Evolutionary conservation across 495 filamentous ascomycete genomes (phyloP).

Genomic region (Xanthoparmelia taractica): DNA sequence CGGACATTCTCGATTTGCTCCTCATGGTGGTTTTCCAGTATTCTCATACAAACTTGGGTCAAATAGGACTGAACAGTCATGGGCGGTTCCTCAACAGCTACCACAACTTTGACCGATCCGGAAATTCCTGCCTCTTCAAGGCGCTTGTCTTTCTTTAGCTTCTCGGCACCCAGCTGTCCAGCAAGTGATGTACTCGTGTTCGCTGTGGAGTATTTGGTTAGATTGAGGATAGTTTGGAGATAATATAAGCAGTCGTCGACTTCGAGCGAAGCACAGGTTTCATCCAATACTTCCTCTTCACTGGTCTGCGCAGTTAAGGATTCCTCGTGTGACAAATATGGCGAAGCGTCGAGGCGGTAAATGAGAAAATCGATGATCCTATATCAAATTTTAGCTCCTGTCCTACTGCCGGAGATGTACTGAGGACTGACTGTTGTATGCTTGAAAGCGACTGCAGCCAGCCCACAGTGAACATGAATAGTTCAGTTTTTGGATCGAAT

Average conservation of each 20-base stretch:
- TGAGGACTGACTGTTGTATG: constrained; percentile 49
- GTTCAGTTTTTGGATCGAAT: constrained; percentile 60
- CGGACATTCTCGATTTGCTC: not conserved
- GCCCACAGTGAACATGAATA: constrained; percentile 64
- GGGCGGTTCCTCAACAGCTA: not conserved
- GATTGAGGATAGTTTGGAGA: constrained; percentile 62
- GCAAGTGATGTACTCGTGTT: constrained; percentile 55
- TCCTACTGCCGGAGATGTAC: not conserved
- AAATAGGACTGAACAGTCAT: constrained; percentile 10
- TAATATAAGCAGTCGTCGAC: constrained; percentile 72
- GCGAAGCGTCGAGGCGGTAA: constrained; percentile 5
- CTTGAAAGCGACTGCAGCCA: constrained; percentile 74
- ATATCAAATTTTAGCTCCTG: not conserved
- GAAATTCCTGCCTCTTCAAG: not conserved
- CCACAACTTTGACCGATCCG: not conserved
- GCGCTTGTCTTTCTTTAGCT: not conserved
- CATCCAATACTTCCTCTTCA: not conserved
- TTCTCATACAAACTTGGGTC: constrained; percentile 12
- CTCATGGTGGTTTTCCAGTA: constrained; percentile 7
- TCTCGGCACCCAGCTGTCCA: constrained; percentile 24
- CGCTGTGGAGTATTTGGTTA: constrained; percentile 56
- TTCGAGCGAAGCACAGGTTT: constrained; percentile 44
- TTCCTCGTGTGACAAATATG: constrained; percentile 1
- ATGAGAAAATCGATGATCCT: constrained; percentile 43
- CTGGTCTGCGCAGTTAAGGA: not conserved